Conservation (phyloP, 2,329 filamentous ascomycete genomes). For the Penicillium sp. region DNA sequence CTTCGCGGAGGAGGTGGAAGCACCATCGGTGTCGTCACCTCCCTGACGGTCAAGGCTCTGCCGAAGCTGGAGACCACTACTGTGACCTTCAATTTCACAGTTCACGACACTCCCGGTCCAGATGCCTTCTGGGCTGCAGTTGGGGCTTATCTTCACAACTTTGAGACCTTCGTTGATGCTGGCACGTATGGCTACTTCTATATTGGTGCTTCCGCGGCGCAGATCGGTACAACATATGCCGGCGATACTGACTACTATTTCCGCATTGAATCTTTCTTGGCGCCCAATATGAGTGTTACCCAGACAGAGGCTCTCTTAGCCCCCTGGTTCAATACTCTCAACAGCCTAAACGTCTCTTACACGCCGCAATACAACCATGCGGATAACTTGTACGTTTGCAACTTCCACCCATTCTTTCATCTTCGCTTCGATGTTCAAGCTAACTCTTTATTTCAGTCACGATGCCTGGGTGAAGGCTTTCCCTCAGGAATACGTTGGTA, state of each 20-base stretch:
- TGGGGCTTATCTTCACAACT: constrained; percentile 19
- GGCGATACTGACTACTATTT: constrained; percentile 26
- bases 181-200: constrained; percentile 27
- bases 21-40: constrained; percentile 45
- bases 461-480: constrained; percentile 21
- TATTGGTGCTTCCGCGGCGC: constrained; percentile 15
- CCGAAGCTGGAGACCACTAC: constrained; percentile 21
- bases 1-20: constrained; percentile 58
- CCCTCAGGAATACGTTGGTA: constrained; percentile 21
- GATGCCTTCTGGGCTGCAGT: constrained; percentile 22
- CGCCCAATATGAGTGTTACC: constrained; percentile 22
- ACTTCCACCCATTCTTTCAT: neutral
- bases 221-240: constrained; percentile 16
- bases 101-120: constrained; percentile 17
- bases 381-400: constrained; percentile 22
- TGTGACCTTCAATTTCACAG: constrained; percentile 26
- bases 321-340: constrained; percentile 22
- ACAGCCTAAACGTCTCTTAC: constrained; percentile 19
- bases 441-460: constrained; percentile 10
- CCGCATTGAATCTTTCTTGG: constrained; percentile 27
- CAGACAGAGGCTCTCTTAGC: constrained; percentile 20
- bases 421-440: neutral
- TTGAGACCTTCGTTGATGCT: constrained; percentile 22
- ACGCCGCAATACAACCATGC: constrained; percentile 23
- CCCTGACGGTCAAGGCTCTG: constrained; percentile 29